These are phyloP conservation scores for Aspergillus sp. DNA, from an alignment of 2,329 filamentous ascomycete genomes.

Conservation along the genomic window DNA sequence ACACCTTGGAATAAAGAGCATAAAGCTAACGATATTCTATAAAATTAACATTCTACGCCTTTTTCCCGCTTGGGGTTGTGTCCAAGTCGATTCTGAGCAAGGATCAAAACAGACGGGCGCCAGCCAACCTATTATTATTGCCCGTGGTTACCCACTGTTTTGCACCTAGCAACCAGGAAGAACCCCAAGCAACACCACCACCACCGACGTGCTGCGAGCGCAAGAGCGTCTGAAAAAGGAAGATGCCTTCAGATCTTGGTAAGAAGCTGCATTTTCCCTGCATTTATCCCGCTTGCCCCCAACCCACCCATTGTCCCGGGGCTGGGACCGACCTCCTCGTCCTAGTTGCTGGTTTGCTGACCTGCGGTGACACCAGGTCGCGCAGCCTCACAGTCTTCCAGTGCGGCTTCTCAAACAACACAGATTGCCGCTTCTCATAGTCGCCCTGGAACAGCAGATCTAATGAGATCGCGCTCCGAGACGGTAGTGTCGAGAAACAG, in stretches of 20 bases:
- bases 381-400: constrained; percentile 43
- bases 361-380: constrained; percentile 32
- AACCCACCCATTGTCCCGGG: not conserved
- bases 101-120: constrained; percentile 34
- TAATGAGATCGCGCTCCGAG: constrained; percentile 47
- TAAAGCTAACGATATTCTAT: not conserved
- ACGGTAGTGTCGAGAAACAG: constrained; percentile 44
- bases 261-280: constrained; percentile 28
- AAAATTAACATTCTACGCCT: not conserved
- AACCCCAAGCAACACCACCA: constrained; percentile 23
- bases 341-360: constrained; percentile 18
- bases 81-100: constrained; percentile 26
- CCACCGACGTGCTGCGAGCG: constrained; percentile 18
- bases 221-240: constrained; percentile 24
- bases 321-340: not conserved
- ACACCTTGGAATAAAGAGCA: constrained; percentile 19
- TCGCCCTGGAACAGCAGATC: constrained; percentile 47
- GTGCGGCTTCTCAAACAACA: constrained; percentile 43
- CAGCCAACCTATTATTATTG: constrained; percentile 25
- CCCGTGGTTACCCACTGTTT: constrained; percentile 34
- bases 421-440: constrained; percentile 44
- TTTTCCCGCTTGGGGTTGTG: constrained; percentile 8
- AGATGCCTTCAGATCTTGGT: constrained; percentile 41
- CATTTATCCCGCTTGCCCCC: constrained; percentile 9
- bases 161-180: constrained; percentile 27